phyloP scores from a whole-genome alignment of 1,284 basidiomycete species.

The Irpex rosettiformis region DNA sequence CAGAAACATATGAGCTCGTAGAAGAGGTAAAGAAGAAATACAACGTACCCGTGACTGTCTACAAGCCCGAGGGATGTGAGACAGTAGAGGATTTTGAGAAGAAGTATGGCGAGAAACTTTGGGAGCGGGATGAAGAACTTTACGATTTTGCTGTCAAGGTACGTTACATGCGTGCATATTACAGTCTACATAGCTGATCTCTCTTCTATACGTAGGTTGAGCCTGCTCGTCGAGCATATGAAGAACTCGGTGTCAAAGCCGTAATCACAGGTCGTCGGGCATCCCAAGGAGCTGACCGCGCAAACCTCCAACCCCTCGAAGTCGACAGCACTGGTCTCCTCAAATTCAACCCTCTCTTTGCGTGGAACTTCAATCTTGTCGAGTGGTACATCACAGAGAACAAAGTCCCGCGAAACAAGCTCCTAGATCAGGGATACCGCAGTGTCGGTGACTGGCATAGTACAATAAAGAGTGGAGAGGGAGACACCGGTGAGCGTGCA shows the following conservation, averaged over 20 bases:
- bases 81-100: slow-evolving; percentile 77
- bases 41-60: slow-evolving; percentile 70
- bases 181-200: background rate
- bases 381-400: slow-evolving; percentile 85
- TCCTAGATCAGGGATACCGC: slow-evolving; percentile 90
- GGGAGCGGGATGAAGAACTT: slow-evolving; percentile 85
- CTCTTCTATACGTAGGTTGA: slow-evolving; percentile 63
- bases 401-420: slow-evolving; percentile 85
- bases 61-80: slow-evolving; percentile 73
- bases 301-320: slow-evolving; percentile 82
- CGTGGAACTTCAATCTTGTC: slow-evolving; percentile 87
- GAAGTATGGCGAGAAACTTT: slow-evolving; percentile 80
- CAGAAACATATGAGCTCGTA: slow-evolving; percentile 88
- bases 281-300: slow-evolving; percentile 89
- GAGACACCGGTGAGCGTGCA: slow-evolving; percentile 79
- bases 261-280: slow-evolving; percentile 94
- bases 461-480: slow-evolving; percentile 69
- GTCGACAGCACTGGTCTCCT: slow-evolving; percentile 89
- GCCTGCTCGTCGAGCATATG: slow-evolving; percentile 88
- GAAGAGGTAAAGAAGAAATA: slow-evolving; percentile 80
- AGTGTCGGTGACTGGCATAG: slow-evolving; percentile 98
- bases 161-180: slow-evolving; percentile 17
- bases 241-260: slow-evolving; percentile 75
- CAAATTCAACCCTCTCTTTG: slow-evolving; percentile 93
- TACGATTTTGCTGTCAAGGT: slow-evolving; percentile 97